phyloP scores from a whole-genome alignment of 805 yeast species.

The Aciculoconidium aculeatum region DNA sequence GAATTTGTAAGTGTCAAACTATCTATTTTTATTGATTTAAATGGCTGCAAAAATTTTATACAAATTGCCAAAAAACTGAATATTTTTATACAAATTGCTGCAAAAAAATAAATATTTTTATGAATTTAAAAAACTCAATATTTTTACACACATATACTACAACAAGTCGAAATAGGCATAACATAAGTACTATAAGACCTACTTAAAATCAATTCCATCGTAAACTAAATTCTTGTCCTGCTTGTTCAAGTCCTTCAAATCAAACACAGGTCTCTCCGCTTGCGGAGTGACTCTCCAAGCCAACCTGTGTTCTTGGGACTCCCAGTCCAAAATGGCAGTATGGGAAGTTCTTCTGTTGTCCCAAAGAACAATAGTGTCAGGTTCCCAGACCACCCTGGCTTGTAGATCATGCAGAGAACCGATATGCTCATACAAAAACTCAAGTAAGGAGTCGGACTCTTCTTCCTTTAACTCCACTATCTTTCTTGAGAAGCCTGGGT shows the following conservation, averaged over 20 bases:
- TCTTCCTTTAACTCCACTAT: conserved; percentile 34
- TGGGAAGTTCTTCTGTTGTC: conserved; percentile 35
- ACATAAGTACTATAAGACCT: too few species aligned
- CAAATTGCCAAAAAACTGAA: too few species aligned
- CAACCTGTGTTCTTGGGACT: conserved; percentile 23
- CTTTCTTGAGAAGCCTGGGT: conserved; percentile 28
- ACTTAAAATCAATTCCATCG: conserved; percentile 5
- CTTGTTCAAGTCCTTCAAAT: conserved; percentile 17
- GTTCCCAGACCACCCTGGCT: conserved; percentile 32
- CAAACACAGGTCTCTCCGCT: conserved; percentile 32
- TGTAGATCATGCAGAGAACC: conserved; percentile 32
- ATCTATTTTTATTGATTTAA: too few species aligned
- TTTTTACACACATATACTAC: too few species aligned
- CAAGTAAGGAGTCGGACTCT: conserved; percentile 29
- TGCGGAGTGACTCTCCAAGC: conserved; percentile 35
- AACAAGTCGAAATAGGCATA: background rate
- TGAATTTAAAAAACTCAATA: too few species aligned
- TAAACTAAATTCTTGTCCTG: conserved; percentile 14
- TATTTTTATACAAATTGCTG: too few species aligned
- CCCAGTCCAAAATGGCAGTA: conserved; percentile 34
- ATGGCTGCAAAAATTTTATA: too few species aligned
- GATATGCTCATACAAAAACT: conserved; percentile 30
- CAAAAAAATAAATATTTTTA: too few species aligned
- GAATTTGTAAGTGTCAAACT: too few species aligned
- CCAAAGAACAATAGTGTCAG: conserved; percentile 33